Conservation (phyloP, 108 stramenopile species). For the Skeletonema potamos region DNA sequence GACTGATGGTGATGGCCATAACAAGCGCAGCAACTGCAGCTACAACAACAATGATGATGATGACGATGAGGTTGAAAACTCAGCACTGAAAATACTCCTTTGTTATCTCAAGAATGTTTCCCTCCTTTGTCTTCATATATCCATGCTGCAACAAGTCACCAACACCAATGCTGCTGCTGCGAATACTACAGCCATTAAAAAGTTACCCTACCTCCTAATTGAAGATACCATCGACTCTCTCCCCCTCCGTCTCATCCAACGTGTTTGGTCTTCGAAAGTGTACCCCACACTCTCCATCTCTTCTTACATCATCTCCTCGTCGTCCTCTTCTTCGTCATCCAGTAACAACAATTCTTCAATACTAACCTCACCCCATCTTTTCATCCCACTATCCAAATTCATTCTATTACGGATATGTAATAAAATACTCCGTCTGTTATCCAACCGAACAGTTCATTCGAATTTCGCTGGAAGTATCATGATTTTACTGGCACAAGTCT, state of each 20-base stretch:
- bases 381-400: slow-evolving; percentile 35
- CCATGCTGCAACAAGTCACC: not conserved
- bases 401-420: slow-evolving; percentile 64
- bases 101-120: slow-evolving; percentile 30
- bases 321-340: too few relatives aligned
- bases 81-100: slow-evolving; percentile 1
- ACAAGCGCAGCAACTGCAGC: too few relatives aligned
- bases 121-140: slow-evolving; percentile 22
- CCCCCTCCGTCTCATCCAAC: slow-evolving; percentile 25
- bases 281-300: slow-evolving; percentile 22
- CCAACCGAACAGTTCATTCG: slow-evolving; percentile 21
- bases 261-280: slow-evolving; percentile 44
- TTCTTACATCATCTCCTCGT: slow-evolving; percentile 14
- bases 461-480: slow-evolving; percentile 73
- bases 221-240: slow-evolving; percentile 66
- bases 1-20: not conserved
- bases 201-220: slow-evolving; percentile 61
- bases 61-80: not conserved
- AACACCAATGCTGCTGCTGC: not conserved
- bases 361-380: slow-evolving; percentile 25
- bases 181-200: slow-evolving; percentile 14
- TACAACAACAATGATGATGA: not conserved
- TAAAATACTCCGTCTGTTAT: slow-evolving; percentile 46
- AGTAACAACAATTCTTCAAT: slow-evolving; percentile 31
- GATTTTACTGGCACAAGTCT: slow-evolving; percentile 53